A percentile compares a stretch with the other conserved stretches of the same genome.
These are phyloP conservation scores for Ogataea allantospora DNA, from an alignment of 805 yeast genomes.

Conservation along the genomic window DNA sequence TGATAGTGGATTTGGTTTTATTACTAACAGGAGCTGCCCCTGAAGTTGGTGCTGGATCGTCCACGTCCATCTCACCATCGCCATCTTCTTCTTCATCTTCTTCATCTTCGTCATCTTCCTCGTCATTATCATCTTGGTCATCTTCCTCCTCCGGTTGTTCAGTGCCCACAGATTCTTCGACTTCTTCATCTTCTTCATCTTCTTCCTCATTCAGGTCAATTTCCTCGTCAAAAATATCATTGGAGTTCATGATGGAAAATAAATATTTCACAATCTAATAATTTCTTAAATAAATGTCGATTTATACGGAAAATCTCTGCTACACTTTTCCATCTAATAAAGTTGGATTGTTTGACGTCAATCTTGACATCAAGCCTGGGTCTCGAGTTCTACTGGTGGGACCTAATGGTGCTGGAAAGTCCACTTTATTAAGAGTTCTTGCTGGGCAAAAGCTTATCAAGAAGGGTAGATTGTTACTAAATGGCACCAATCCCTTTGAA, in stretches of 20 bases:
- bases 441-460: conserved; percentile 90
- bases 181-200: conserved; percentile 24
- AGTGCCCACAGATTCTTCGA: conserved; percentile 13
- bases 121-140: conserved; percentile 21
- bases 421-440: conserved; percentile 76
- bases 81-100: conserved; percentile 28
- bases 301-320: conserved; percentile 60
- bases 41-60: conserved; percentile 10
- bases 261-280: conserved; percentile 2
- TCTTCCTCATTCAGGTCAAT: conserved; percentile 25
- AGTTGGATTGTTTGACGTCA: conserved; percentile 67
- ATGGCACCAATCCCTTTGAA: conserved; percentile 83
- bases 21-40: not conserved
- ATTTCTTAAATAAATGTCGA: conserved; percentile 43
- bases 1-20: not conserved
- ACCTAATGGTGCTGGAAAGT: conserved; percentile 97
- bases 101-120: conserved; percentile 23
- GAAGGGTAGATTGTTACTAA: conserved; percentile 66
- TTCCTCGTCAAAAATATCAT: conserved; percentile 29
- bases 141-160: conserved; percentile 20
- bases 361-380: conserved; percentile 61
- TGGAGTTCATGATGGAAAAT: conserved; percentile 22
- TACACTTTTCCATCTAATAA: conserved; percentile 65
- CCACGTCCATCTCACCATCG: conserved; percentile 19
- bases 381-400: conserved; percentile 81